Conservation (phyloP, 2,329 filamentous ascomycete genomes). For the Colletotrichum tropicale region DNA sequence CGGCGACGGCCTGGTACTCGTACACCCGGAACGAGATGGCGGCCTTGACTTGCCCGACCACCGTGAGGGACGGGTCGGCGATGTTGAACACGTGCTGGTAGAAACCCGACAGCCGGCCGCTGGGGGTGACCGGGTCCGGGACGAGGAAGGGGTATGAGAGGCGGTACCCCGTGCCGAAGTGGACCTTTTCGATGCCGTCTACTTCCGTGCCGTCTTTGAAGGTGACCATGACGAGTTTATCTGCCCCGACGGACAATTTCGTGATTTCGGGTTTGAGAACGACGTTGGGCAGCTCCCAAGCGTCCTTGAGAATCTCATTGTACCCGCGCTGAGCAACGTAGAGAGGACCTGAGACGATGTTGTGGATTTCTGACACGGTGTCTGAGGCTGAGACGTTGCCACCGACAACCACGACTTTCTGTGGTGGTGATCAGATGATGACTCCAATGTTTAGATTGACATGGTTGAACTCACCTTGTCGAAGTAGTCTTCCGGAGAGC, state of each 20-base stretch:
- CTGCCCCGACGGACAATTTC: conserved; percentile 36
- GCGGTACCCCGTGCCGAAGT: conserved; percentile 65
- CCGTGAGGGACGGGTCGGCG: conserved; percentile 35
- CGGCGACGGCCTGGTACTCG: conserved; percentile 41
- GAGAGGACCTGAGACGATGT: conserved; percentile 48
- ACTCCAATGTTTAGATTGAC: neutral
- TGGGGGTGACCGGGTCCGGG: conserved; percentile 26
- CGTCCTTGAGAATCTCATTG: conserved; percentile 52
- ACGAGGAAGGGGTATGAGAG: conserved; percentile 60
- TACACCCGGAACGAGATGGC: conserved; percentile 41
- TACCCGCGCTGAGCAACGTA: conserved; percentile 51
- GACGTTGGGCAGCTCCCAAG: conserved; percentile 57
- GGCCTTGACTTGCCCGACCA: conserved; percentile 36
- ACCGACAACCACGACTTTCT: conserved; percentile 61
- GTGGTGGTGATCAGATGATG: neutral
- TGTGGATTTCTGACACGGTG: conserved; percentile 56
- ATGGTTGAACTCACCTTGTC: conserved; percentile 21
- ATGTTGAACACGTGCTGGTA: conserved; percentile 40
- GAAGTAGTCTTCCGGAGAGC: conserved; percentile 28
- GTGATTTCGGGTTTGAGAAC: conserved; percentile 45
- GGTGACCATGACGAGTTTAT: conserved; percentile 34
- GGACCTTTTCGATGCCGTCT: conserved; percentile 56
- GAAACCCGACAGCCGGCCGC: conserved; percentile 32
- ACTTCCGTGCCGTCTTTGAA: conserved; percentile 57
- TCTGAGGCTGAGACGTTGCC: conserved; percentile 63